phyloP scores from a whole-genome alignment of 2,329 filamentous ascomycete species.

The Clathrospora elynae region DNA sequence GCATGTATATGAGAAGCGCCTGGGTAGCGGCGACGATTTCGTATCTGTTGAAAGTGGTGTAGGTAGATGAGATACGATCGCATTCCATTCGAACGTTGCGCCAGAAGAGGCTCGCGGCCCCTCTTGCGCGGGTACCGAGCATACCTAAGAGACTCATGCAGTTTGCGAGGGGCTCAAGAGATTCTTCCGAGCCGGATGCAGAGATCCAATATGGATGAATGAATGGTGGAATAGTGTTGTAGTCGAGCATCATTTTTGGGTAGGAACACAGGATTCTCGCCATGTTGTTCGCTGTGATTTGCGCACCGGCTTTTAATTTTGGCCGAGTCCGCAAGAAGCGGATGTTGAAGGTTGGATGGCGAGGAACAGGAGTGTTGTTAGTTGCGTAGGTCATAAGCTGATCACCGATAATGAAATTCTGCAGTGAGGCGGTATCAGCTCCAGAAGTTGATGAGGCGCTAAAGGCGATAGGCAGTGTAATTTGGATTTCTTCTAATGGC shows the following conservation, averaged over 20 bases:
- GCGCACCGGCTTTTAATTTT: slow-evolving; percentile 29
- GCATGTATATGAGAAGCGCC: slow-evolving; percentile 53
- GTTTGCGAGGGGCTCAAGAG: slow-evolving; percentile 49
- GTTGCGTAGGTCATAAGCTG: no score
- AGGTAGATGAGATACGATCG: slow-evolving; percentile 29
- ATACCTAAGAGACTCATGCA: slow-evolving; percentile 53
- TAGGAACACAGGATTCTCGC: slow-evolving; percentile 52
- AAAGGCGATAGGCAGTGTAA: no score
- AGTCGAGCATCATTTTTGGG: slow-evolving; percentile 48
- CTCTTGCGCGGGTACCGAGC: slow-evolving; percentile 41
- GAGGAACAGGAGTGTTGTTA: no score
- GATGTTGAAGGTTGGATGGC: slow-evolving; percentile 10
- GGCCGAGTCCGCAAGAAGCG: slow-evolving; percentile 39
- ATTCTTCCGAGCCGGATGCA: slow-evolving; percentile 22
- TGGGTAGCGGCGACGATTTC: slow-evolving; percentile 52
- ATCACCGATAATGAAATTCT: no score
- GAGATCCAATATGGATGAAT: slow-evolving; percentile 46
- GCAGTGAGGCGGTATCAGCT: no score
- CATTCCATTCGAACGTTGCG: slow-evolving; percentile 53
- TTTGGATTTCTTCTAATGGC: no score
- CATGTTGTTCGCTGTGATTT: slow-evolving; percentile 48
- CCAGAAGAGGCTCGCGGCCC: slow-evolving; percentile 53
- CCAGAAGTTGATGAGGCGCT: no score
- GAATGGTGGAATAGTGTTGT: slow-evolving; percentile 51
- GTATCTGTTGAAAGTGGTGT: slow-evolving; percentile 42